Percentiles rank a stretch among this genome's conserved stretches.
Evolutionary conservation across 1,284 basidiomycete genomes (phyloP).

Genomic region (Cerrena zonata): DNA sequence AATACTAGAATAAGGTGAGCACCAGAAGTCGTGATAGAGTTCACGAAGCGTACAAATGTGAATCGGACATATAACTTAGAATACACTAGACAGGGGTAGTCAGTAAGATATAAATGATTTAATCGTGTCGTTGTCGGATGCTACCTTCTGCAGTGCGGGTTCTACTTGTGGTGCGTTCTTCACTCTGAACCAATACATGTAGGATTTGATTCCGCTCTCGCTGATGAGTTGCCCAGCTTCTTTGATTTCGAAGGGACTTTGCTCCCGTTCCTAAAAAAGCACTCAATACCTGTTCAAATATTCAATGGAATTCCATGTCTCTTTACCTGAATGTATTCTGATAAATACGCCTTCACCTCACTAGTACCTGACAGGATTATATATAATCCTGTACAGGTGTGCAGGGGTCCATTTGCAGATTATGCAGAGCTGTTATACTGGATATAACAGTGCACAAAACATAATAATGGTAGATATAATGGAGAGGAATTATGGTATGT

Average conservation of each 20-base stretch:
- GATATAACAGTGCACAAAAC: no score
- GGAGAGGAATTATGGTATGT: no score
- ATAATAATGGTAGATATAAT: no score
- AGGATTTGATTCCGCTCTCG: slow-evolving; percentile 44
- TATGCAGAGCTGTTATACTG: no score
- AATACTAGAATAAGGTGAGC: slow-evolving; percentile 43
- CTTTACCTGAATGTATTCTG: slow-evolving; percentile 4
- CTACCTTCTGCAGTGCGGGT: slow-evolving; percentile 73
- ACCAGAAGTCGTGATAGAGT: not conserved
- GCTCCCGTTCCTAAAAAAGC: slow-evolving; percentile 50
- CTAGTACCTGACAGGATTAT: no score
- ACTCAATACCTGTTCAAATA: not conserved
- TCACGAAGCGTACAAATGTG: slow-evolving; percentile 57
- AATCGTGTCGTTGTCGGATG: slow-evolving; percentile 11
- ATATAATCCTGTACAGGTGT: no score
- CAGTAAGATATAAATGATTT: not conserved
- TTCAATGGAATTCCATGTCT: not conserved
- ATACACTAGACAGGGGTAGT: slow-evolving; percentile 55
- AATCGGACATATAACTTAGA: slow-evolving; percentile 79
- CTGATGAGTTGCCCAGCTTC: slow-evolving; percentile 32
- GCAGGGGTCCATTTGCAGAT: no score
- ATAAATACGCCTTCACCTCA: slow-evolving; percentile 1
- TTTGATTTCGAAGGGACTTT: slow-evolving; percentile 68
- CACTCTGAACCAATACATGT: slow-evolving; percentile 80
- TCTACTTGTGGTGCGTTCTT: slow-evolving; percentile 63